These are phyloP conservation scores for Castanea sativa DNA, from an alignment of 306 rosid species.

Conservation along the genomic window DNA sequence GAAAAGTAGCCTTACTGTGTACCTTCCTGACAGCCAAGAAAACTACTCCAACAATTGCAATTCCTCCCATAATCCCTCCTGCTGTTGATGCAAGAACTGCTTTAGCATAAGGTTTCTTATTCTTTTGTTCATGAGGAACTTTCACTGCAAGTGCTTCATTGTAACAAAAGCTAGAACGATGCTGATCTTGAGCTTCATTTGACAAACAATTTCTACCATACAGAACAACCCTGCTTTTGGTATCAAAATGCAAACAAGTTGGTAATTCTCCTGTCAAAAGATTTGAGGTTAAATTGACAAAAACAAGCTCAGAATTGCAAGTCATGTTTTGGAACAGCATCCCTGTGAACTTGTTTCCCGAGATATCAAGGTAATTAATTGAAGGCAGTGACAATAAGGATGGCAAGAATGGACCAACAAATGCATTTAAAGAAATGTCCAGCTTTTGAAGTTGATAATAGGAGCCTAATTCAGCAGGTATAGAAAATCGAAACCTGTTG, in stretches of 20 bases:
- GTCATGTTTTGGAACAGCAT: conserved; percentile 53
- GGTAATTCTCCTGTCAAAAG: conserved; percentile 80
- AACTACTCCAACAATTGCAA: conserved; percentile 52
- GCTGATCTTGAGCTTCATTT: conserved; percentile 46
- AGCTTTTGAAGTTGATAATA: conserved; percentile 69
- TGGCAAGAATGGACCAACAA: conserved; percentile 74
- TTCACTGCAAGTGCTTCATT: conserved; percentile 85
- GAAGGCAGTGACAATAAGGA: conserved; percentile 69
- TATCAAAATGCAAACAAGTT: conserved; percentile 43
- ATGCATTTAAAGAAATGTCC: conserved; percentile 70
- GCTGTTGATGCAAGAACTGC: conserved; percentile 44
- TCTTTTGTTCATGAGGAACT: conserved; percentile 43
- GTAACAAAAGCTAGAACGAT: conserved; percentile 56
- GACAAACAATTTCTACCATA: conserved; percentile 68
- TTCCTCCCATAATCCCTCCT: conserved; percentile 54
- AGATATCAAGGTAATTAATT: conserved; percentile 62
- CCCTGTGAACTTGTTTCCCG: conserved; percentile 79
- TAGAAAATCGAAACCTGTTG: conserved; percentile 55
- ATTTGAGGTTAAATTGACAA: conserved; percentile 80
- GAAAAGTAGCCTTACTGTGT: conserved; percentile 22
- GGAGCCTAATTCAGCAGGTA: conserved; percentile 52
- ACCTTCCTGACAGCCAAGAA: conserved; percentile 44
- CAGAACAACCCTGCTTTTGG: conserved; percentile 31
- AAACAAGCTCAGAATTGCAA: conserved; percentile 62
- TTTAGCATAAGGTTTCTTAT: conserved; percentile 27